These are phyloP conservation scores for Silene noctiflora DNA, from an alignment of 179 eudicot genomes.

Conservation along the genomic window DNA sequence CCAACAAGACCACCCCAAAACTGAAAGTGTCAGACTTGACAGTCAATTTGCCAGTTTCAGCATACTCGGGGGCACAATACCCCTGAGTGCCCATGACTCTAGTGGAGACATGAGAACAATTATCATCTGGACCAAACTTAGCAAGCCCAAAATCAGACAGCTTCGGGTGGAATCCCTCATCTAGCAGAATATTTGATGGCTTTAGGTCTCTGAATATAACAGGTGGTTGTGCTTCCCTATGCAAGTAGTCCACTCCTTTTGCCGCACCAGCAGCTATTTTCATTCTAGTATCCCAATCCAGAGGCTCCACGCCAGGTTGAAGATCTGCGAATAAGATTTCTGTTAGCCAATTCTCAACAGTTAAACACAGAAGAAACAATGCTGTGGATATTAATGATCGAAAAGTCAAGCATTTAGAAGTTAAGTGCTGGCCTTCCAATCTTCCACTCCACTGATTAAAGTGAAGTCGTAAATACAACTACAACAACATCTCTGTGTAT, in stretches of 20 bases:
- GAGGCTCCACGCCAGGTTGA: conserved; percentile 40
- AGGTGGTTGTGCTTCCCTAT: conserved; percentile 49
- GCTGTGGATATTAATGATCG: neutral
- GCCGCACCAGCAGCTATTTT: conserved; percentile 71
- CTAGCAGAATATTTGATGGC: conserved; percentile 60
- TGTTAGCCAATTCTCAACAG: neutral
- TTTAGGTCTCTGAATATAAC: conserved; percentile 71
- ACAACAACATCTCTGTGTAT: neutral
- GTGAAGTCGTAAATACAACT: neutral
- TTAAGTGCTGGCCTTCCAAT: neutral
- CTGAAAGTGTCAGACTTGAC: conserved; percentile 54
- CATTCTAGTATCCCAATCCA: conserved; percentile 65
- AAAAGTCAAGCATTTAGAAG: neutral
- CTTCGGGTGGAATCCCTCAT: conserved; percentile 48
- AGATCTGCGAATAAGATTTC: conserved; percentile 35
- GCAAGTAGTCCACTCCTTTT: conserved; percentile 58
- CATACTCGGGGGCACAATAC: conserved; percentile 50
- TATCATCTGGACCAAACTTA: conserved; percentile 57
- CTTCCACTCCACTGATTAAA: neutral
- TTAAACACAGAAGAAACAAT: neutral
- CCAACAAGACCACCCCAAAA: conserved; percentile 66
- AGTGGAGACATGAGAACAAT: conserved; percentile 55
- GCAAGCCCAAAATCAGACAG: conserved; percentile 75
- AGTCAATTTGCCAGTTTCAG: conserved; percentile 50
- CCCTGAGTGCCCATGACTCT: conserved; percentile 63